These are phyloP conservation scores for Tulasnella sp. DNA, from an alignment of 768 basidiomycete species.

Conservation along the genomic window DNA sequence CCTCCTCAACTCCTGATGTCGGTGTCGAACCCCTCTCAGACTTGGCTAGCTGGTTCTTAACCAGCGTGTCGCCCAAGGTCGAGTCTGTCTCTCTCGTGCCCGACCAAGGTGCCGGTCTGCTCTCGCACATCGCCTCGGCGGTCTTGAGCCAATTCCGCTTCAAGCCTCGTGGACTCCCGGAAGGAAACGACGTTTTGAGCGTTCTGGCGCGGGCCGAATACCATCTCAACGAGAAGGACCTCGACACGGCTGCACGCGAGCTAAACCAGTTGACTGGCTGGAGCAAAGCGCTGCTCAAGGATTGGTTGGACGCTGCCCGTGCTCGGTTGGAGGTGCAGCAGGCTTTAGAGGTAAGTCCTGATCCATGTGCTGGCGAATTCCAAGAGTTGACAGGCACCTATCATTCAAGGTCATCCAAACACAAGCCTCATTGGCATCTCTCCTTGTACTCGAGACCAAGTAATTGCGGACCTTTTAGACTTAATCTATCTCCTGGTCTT, in stretches of 20 bases:
- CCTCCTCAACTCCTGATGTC: constrained; percentile 68
- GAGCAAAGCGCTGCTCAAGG: constrained; percentile 59
- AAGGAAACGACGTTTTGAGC: constrained; percentile 80
- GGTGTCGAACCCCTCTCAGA: constrained; percentile 87
- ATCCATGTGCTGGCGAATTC: constrained; percentile 11
- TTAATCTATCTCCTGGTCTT: constrained; percentile 1
- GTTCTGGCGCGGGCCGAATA: constrained; percentile 86
- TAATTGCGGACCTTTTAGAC: constrained; percentile 11
- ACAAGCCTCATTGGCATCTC: constrained; percentile 77
- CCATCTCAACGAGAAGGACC: constrained; percentile 85
- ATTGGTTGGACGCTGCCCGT: constrained; percentile 91
- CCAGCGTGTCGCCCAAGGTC: constrained; percentile 77
- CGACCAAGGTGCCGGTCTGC: constrained; percentile 79
- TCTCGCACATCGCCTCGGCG: constrained; percentile 81
- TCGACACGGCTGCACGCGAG: constrained; percentile 84
- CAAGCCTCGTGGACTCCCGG: constrained; percentile 68
- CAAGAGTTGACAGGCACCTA: constrained; percentile 25
- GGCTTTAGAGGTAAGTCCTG: constrained; percentile 66
- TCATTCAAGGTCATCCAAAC: constrained; percentile 65
- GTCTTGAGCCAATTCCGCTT: constrained; percentile 73
- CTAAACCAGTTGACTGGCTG: constrained; percentile 85
- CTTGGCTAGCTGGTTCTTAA: constrained; percentile 86
- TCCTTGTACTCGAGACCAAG: constrained; percentile 49
- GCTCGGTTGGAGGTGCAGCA: constrained; percentile 86
- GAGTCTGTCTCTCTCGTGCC: constrained; percentile 90